These are phyloP conservation scores for Rutstroemia sydowiana DNA, from an alignment of 2,329 filamentous ascomycete genomes.

Conservation along the genomic window DNA sequence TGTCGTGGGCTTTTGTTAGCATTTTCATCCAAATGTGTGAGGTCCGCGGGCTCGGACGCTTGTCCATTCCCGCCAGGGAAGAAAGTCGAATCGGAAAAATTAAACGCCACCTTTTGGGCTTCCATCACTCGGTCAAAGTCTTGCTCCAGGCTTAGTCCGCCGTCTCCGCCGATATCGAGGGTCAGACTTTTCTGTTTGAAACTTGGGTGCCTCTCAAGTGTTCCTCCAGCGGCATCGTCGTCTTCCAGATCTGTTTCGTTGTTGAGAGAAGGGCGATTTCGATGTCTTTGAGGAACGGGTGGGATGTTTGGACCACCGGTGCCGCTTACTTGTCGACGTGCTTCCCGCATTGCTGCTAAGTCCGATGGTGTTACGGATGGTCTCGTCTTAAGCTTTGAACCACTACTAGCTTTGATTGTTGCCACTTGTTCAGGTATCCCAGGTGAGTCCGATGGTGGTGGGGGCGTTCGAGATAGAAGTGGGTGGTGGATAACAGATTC, in stretches of 20 bases:
- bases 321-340: constrained; percentile 75
- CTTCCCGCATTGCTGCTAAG: constrained; percentile 74
- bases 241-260: constrained; percentile 30
- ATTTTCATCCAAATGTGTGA: constrained; percentile 28
- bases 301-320: constrained; percentile 56
- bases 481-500: constrained; percentile 80
- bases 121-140: constrained; percentile 96
- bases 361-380: constrained; percentile 84
- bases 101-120: constrained; percentile 81
- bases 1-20: constrained; percentile 61
- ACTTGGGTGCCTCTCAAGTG: constrained; percentile 52
- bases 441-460: constrained; percentile 39
- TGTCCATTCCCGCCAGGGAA: constrained; percentile 33
- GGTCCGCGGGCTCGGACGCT: constrained; percentile 33
- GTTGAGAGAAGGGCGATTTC: constrained; percentile 46
- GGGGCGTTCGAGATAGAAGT: constrained; percentile 10
- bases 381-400: constrained; percentile 80
- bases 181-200: constrained; percentile 79
- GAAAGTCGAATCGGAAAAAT: constrained; percentile 21
- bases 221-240: constrained; percentile 27
- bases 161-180: constrained; percentile 63
- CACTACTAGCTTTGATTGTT: constrained; percentile 76
- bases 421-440: constrained; percentile 74
- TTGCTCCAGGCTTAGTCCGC: constrained; percentile 78
- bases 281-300: constrained; percentile 54